These are phyloP conservation scores for Colletotrichum sp. DNA, from an alignment of 2,329 filamentous ascomycete genomes.

Conservation along the genomic window DNA sequence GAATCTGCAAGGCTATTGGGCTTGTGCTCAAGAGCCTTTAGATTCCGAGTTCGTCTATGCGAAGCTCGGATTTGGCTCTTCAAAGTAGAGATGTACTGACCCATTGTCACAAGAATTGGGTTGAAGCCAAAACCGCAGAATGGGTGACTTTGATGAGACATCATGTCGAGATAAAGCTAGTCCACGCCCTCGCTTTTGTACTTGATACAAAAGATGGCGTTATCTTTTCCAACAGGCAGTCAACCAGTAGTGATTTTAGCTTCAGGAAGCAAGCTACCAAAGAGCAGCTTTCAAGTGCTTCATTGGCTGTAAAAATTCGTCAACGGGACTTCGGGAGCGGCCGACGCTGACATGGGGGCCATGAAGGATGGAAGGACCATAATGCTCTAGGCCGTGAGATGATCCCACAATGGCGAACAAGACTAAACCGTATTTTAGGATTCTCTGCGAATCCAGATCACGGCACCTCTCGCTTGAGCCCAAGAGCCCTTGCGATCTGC, in stretches of 20 bases:
- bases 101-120: not conserved
- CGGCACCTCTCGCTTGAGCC: not conserved
- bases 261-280: not conserved
- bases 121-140: rapidly evolving
- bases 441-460: not conserved
- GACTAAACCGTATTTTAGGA: not conserved
- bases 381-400: not conserved
- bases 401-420: not conserved
- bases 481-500: not conserved
- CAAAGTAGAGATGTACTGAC: not conserved
- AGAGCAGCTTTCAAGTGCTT: not conserved
- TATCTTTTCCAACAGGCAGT: not conserved
- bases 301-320: not conserved
- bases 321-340: not conserved
- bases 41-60: not conserved
- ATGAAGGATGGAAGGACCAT: not conserved
- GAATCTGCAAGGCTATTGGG: not conserved
- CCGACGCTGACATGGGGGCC: not conserved
- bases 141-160: not conserved
- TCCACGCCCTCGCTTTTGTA: not conserved
- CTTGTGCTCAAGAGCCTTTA: not conserved
- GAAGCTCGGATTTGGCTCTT: not conserved
- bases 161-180: not conserved
- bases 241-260: not conserved
- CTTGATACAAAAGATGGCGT: not conserved